Evolutionary conservation across 345 rosid genomes (phyloP), one percentile per base, ranked within the genome.

Genomic region (Arabidopsis arenosa): DNA sequence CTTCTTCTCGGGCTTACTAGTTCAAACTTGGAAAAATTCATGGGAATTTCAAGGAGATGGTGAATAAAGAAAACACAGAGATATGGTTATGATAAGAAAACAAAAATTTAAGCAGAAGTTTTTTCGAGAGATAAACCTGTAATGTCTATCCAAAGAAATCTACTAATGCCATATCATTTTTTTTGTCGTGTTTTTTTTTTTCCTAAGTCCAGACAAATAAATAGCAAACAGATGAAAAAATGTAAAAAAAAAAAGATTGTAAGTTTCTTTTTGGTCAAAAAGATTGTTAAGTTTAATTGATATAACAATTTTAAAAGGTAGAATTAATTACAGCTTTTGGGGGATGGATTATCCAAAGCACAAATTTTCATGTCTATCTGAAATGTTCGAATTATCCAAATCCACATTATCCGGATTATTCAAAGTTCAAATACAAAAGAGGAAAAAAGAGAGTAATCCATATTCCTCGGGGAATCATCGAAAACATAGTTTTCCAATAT

Each of bases 1-100:
- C 47, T 6, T 49, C 36, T 33, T 33, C 3, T 39, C 21, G 28
- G 6, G 17, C 2, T n/a, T 48, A 60, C 55, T 74, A 55, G 37
- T 44, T 33, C 65, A 17, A 49, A 51, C 10, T 41, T 71, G 36
- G 58, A 28, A 61, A 48, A n/a, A 32, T 65, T 65, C 40, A 33
- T 55, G 64, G 23, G 47, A 64, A 35, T 23, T 54, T 43, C 7
- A 63, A 54, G 26, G 21, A 51, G 26, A 21, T 23, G 15, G 35
- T 28, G 36, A 28, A 30, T 12, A 28, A 39, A 61, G 23, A 14
- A 36, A 30, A n/a, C 4, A 10, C 5, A 55, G 5, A 7, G 23
- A 45, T 17, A 36, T 60, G 28, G 45, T 30, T 52, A 5, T 37
- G 15, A 66, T 17, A 3, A 28, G 36, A 3, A 52, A 52, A 23